A percentile compares a stretch with the other conserved stretches of the same genome.
These are phyloP conservation scores for Ogataea kodamae DNA, from an alignment of 805 yeast genomes.

Conservation along the genomic window DNA sequence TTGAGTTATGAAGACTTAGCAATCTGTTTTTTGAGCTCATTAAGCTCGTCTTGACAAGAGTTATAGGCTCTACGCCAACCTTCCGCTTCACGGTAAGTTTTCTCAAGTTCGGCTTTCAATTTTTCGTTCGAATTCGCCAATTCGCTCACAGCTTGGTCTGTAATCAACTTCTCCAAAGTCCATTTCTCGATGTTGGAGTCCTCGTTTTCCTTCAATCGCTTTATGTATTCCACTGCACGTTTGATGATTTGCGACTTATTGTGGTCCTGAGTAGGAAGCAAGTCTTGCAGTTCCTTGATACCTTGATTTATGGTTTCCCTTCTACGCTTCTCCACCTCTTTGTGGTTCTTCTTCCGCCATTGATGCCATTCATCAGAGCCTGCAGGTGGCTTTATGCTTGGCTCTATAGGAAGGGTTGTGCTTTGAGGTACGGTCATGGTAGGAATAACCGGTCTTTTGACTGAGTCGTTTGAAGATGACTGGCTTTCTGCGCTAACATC, in stretches of 20 bases:
- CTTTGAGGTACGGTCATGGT: conserved; percentile 23
- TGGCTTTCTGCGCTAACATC: conserved; percentile 1
- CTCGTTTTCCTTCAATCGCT: conserved; percentile 85
- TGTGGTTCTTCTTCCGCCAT: conserved; percentile 84
- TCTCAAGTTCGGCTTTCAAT: conserved; percentile 80
- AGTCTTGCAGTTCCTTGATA: conserved; percentile 71
- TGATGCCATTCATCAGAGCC: conserved; percentile 85
- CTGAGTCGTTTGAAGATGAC: not conserved
- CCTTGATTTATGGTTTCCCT: conserved; percentile 86
- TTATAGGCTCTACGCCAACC: conserved; percentile 59
- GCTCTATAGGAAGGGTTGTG: conserved; percentile 19
- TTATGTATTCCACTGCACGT: conserved; percentile 87
- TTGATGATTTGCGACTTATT: conserved; percentile 88
- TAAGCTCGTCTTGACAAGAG: conserved; percentile 17
- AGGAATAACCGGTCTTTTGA: conserved; percentile 14
- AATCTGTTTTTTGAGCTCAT: conserved; percentile 15
- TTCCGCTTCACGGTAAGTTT: conserved; percentile 90
- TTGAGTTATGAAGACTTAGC: conserved; percentile 35
- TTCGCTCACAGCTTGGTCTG: conserved; percentile 89
- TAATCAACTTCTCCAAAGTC: conserved; percentile 87
- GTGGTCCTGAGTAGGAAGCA: conserved; percentile 79
- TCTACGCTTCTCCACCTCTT: conserved; percentile 91
- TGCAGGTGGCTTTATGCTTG: conserved; percentile 49
- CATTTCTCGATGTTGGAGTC: conserved; percentile 87
- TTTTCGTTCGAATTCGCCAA: conserved; percentile 82